Evolutionary conservation across 1,284 basidiomycete genomes (phyloP), one percentile per base, ranked within the genome.

Genomic region (Melampsora larici-populina): DNA sequence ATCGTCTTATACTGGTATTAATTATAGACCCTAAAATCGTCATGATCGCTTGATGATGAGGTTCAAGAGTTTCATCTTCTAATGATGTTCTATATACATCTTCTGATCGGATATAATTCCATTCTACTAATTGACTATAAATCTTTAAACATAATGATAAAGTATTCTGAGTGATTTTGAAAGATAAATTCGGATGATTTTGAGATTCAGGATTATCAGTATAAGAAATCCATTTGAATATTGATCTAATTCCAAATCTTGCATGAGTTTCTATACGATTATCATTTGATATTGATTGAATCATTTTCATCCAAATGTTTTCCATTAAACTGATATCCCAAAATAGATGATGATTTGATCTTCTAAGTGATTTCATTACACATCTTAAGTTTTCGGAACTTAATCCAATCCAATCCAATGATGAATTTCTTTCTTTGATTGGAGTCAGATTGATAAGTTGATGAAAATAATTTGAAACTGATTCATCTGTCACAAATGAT

Each of bases 21-120:
- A 70, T 70, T 31, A 77, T 77, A 26, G 75, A 67, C 11, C 64
- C 26, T 26, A 77, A 40, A 58, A 77, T 77, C 33, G 67, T 77
- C 17, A 77, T 33, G 40, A 70, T 69, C 17, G 75, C 55, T 33
- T 70, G 67, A 31, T 70, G 46, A 24, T 43, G 43, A 21, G 75
- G 75, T 17, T 40, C 46, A 33, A 63, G 55, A 58, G 75, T 36
- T 55, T 76, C 46, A 33, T 29, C 26, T 7, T 76, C 36, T 26
- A 13, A 43, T 21, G 36, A 21, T 8, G 65, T 31, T 2, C 29
- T 21, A 49, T 70, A 55, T 1, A 68, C 48, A 31, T 76, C 73
- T 9, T 70, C 55, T 33, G 58, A n/a, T 6, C 36, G n/a, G 18
- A 77, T 64, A 26, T 69, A 49, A n/a, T 33, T 62, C 75, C 67